Evolutionary conservation across 2,329 filamentous ascomycete species (phyloP), one percentile per base, ranked within the genome.

Genomic region (Plenodomus biglobosus): DNA sequence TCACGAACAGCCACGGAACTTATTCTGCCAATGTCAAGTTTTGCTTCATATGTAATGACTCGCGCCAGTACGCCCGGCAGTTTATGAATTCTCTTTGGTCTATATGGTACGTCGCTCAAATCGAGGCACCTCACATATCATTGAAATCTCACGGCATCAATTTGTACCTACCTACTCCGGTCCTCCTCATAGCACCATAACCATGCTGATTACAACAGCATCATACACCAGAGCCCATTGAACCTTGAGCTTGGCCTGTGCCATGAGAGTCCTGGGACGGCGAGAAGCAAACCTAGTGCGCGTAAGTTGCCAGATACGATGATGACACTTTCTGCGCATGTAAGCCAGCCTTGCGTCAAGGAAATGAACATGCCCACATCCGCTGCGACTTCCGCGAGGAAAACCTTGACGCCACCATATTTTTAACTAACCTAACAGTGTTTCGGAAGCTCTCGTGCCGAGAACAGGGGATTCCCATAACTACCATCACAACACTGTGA

Each of bases 301-400:
- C 27, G 17, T 13, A 49, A 34, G 16, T 39, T 30, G 11, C 43
- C 34, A 2, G 50, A 49, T n/a, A 46, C 15, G 21, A 52, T 41
- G 16, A 49, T 19, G 6, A 52, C 46, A 30, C 42, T 52, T 2
- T 36, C 45, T 11, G 42, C 38, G 21, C 50, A 35, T 13, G 42
- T 20, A n/a, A 52, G 38, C 17, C 22, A 48, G 1, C 42, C 50
- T 30, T 52, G 50, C 10, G 42, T 35, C 5, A 39, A 35, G 8
- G 50, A 52, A 32, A 49, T 41, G n/a, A 42, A 49, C 10, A 52
- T 24, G 10, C 50, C 50, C 2, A 52, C 46, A 18, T 49, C 40
- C 3, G 50, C 50, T 24, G 24, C 38, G 18, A 42, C 46, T 30
- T 49, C 45, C 5, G 50, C 50, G 8, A 45, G 36, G 1, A 40